Base-by-base conservation (phyloP, 164 flowering plant species). In the Amborella trichopoda region DNA sequence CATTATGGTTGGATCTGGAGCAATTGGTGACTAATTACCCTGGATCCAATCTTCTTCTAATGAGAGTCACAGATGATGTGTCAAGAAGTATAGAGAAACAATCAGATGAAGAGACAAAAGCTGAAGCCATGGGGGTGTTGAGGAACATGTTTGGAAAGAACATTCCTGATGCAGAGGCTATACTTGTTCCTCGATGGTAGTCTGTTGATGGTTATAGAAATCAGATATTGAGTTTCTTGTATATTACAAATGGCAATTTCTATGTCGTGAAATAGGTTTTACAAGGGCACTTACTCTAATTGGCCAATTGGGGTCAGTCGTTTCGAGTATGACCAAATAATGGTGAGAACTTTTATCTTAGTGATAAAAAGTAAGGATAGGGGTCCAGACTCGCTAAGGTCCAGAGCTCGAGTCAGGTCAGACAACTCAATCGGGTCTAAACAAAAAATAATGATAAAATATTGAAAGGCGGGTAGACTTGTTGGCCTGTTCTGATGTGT, bases 111-210 rank as follows among this genome's bases (percentile, higher is more conserved):
- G 65, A 60, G 38, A 70, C 71, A 2, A 61, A 54, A 36, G 58
- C 48, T 13, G 79, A 74, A 39, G 44, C 46, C 20, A 70, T 70
- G 79, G 63, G 49, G 22, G 79, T 74, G 1, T 46, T 74, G 21
- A n/a, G 64, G 4, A 46, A 61, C 39, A 70, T 74, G 75, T 74
- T 74, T 37, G 79, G 75, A 11, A 46, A 66, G 25, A 44, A 63
- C 45, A 63, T 74, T 17, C 79, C 75, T 0, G 61, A 70, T 18
- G 55, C 75, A 6, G 55, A 62, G 1, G 62, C 65, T 24, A 74
- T 74, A 23, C 50, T 74, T 6, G 66, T 74, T 33, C 73, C 75
- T 2, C 58, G 25, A 25, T 74, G 79, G 79, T 65, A 62, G 67
- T 62, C 70, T 5, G n/a, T n/a, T n/a, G n/a, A n/a, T n/a, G n/a